A percentile compares a stretch with the other conserved stretches of the same genome.
These are phyloP conservation scores for Camillea tinctor DNA, from an alignment of 2,329 filamentous ascomycete genomes.

Conservation along the genomic window DNA sequence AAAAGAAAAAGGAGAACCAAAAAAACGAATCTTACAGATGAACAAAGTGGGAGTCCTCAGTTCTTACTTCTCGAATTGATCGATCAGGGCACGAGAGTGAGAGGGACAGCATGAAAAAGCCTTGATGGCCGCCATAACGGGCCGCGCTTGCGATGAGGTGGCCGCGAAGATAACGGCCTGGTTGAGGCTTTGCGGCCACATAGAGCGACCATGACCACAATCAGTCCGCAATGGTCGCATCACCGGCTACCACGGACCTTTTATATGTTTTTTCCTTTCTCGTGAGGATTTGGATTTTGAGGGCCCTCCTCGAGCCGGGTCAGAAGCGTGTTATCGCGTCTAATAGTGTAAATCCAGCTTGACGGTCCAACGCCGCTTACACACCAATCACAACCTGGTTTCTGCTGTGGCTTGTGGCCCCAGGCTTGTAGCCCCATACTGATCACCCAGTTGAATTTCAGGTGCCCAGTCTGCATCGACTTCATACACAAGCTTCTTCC, in stretches of 20 bases:
- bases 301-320: conserved; percentile 25
- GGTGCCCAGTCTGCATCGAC: conserved; percentile 1
- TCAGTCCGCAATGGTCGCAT: conserved; percentile 21
- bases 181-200: conserved; percentile 30
- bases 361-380: conserved; percentile 19
- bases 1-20: conserved; percentile 1
- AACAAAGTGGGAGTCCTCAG: conserved; percentile 23
- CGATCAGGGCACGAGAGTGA: conserved; percentile 1
- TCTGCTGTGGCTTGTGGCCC: conserved; percentile 19
- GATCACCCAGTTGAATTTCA: conserved; percentile 1
- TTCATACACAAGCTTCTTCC: not conserved
- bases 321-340: conserved; percentile 17
- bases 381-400: conserved; percentile 27
- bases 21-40: not conserved
- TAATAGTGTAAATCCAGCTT: conserved; percentile 16
- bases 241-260: conserved; percentile 22
- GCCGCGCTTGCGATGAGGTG: conserved; percentile 22
- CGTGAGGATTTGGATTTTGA: conserved; percentile 7
- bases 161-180: conserved; percentile 21
- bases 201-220: conserved; percentile 24
- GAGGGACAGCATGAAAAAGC: conserved; percentile 18
- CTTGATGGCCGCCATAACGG: conserved; percentile 28
- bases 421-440: conserved; percentile 4
- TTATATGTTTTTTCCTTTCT: conserved; percentile 27
- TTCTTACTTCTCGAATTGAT: conserved; percentile 21